Percentiles rank a stretch among this genome's conserved stretches.
These are phyloP conservation scores for Phytophthora fragariaefolia DNA, from an alignment of 352 stramenopile genomes.

Conservation along the genomic window DNA sequence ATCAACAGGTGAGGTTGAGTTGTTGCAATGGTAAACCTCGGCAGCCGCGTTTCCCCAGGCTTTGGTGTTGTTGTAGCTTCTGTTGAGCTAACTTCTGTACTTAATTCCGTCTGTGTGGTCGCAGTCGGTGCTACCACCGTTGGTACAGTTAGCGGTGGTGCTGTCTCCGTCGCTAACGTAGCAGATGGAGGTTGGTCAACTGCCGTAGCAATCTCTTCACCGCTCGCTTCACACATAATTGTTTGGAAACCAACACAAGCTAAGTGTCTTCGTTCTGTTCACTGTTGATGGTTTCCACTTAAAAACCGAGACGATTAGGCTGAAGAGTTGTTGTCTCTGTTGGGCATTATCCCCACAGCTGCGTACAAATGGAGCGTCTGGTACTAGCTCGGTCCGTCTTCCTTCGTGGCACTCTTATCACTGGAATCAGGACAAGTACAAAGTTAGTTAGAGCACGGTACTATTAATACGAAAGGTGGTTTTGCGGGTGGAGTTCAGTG, in stretches of 20 bases:
- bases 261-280: neutral
- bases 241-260: neutral
- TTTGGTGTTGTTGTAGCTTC: neutral
- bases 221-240: neutral
- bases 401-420: neutral
- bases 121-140: neutral
- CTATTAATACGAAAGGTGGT: constrained; percentile 8
- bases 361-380: neutral
- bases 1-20: constrained; percentile 3
- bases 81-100: neutral
- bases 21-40: neutral
- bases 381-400: neutral
- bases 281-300: neutral
- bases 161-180: neutral
- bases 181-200: neutral
- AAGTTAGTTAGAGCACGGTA: constrained; percentile 12
- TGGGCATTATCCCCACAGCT: constrained; percentile 23
- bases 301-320: constrained; percentile 16
- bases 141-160: neutral
- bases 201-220: neutral
- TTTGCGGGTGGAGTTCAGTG: neutral
- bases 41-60: neutral
- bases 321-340: constrained; percentile 9
- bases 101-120: neutral
- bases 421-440: constrained; percentile 10